These are phyloP conservation scores for Populus hybrid DNA, from an alignment of 441 rosid species.

Conservation along the genomic window DNA sequence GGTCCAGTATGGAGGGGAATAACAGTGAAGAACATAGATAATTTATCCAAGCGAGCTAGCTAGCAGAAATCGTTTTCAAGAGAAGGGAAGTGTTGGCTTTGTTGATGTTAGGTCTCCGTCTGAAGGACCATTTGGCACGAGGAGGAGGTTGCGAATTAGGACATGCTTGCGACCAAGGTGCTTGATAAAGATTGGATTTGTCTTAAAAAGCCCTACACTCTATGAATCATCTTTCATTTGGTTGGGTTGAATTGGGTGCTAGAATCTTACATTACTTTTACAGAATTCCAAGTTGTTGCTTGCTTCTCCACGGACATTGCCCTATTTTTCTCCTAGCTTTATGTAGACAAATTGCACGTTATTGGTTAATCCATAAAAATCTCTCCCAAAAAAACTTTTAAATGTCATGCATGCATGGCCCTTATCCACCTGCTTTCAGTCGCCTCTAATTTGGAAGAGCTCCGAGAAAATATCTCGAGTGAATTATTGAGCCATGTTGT, in stretches of 20 bases:
- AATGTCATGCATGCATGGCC: not conserved
- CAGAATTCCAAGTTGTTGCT: constrained; percentile 15
- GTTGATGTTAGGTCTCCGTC: constrained; percentile 15
- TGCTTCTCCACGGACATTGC: constrained; percentile 18
- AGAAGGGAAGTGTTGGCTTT: constrained; percentile 13
- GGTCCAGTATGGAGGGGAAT: constrained; percentile 19
- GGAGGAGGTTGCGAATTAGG: constrained; percentile 8
- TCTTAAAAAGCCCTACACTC: constrained; percentile 32
- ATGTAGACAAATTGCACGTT: not conserved
- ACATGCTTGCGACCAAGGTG: constrained; percentile 9
- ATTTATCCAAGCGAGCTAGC: not conserved
- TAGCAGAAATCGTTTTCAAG: not conserved
- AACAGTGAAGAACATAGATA: constrained; percentile 8
- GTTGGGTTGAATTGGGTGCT: constrained; percentile 20
- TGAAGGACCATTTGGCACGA: constrained; percentile 27
- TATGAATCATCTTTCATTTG: constrained; percentile 18
- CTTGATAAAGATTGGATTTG: constrained; percentile 21
- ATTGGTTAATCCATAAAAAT: not conserved
- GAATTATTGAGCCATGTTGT: not conserved
- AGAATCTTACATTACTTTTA: constrained; percentile 25
- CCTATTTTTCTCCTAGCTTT: not conserved
- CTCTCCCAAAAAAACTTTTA: not conserved
- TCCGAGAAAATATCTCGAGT: not conserved
- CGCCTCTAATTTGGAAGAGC: not conserved
- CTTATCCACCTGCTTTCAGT: not conserved